Conservation (phyloP, 371 early-diverging fungal genomes). For the Polyrhizophydium stewartii region DNA sequence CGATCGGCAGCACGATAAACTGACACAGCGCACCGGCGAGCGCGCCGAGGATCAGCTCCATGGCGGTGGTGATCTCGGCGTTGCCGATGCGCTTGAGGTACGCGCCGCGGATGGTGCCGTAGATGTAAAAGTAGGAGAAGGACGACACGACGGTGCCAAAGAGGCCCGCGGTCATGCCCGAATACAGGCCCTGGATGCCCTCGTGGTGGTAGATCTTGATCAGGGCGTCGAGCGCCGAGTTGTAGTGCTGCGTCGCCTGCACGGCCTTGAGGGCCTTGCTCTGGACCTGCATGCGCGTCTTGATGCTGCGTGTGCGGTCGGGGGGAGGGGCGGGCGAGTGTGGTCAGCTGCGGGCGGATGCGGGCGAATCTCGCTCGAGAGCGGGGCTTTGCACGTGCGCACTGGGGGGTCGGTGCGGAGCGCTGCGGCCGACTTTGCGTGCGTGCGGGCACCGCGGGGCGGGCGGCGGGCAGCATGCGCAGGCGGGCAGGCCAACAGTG, state of each 20-base stretch:
- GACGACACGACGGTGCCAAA: constrained; percentile 77
- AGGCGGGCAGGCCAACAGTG: too few species aligned
- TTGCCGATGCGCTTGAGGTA: constrained; percentile 7
- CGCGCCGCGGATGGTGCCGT: constrained; percentile 64
- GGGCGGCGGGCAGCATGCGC: too few species aligned
- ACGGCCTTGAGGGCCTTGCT: constrained; percentile 34
- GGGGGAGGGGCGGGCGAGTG: too few species aligned
- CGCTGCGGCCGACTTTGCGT: too few species aligned
- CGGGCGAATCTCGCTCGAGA: too few species aligned
- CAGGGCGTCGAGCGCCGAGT: constrained; percentile 73
- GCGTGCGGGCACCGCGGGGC: too few species aligned
- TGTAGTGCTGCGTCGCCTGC: constrained; percentile 46
- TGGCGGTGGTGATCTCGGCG: constrained; percentile 55
- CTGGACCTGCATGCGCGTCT: constrained; percentile 92
- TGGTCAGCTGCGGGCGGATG: too few species aligned
- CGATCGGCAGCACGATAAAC: constrained; percentile 86
- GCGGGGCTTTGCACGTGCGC: too few species aligned
- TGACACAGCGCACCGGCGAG: constrained; percentile 88
- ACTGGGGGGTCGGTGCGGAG: too few species aligned
- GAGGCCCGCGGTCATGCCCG: constrained; percentile 83
- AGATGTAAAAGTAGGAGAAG: constrained; percentile 95
- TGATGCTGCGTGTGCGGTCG: constrained; percentile 58
- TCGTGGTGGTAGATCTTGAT: constrained; percentile 73
- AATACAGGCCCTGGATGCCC: constrained; percentile 88
- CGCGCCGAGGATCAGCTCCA: constrained; percentile 87